Base-by-base conservation (phyloP, 2,329 filamentous ascomycete species). In the Rugonectria rugulosa region DNA sequence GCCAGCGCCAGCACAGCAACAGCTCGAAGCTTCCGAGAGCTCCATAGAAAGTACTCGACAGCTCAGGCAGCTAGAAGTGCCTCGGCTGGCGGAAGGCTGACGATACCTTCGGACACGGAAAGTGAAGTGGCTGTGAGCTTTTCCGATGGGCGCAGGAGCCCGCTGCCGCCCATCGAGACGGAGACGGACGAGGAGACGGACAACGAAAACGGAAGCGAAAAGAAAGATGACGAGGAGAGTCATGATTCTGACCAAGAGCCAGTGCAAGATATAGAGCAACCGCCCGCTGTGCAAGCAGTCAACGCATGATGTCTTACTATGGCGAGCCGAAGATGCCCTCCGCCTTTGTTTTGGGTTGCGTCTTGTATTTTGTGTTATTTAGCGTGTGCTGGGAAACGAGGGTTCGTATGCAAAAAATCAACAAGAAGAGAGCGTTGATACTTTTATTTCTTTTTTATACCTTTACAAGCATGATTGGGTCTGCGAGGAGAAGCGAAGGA, bases 1-100 rank as follows among this genome's bases (percentile, higher is more conserved):
- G 83, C 86, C 17, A 90, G 87, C 61, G 80, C 81, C 12, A 89
- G 86, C 72, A 89, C 87, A 10, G 83, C 86, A 15, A 89, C 88
- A 3, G 85, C 85, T 1, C 78, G 81, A 63, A 90, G 87, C 64
- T 88, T 88, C 67, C 79, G 83, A 32, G 84, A 88, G 32, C 73
- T 88, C 26, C 83, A 87, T 64, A 76, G 82, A 37, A 86, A 84
- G 62, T 86, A 83, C 67, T 82, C 83, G 14, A 79, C 81, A 2
- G 79, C 80, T 7, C 79, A 83, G 50, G 74, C 77, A 23, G 73
- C 77, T 37, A 77, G 78, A 60, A 73, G 74, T 38, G 70, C 68
- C 4, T 72, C 73, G 1, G 72, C 73, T 14, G 75, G 75, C 14
- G 77, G 76, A 5, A 72, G 70, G 50, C 70, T 84, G 27, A 73